Evolutionary conservation across 768 basidiomycete species (phyloP).

Genomic region (Macrolepiota fuliginosa): DNA sequence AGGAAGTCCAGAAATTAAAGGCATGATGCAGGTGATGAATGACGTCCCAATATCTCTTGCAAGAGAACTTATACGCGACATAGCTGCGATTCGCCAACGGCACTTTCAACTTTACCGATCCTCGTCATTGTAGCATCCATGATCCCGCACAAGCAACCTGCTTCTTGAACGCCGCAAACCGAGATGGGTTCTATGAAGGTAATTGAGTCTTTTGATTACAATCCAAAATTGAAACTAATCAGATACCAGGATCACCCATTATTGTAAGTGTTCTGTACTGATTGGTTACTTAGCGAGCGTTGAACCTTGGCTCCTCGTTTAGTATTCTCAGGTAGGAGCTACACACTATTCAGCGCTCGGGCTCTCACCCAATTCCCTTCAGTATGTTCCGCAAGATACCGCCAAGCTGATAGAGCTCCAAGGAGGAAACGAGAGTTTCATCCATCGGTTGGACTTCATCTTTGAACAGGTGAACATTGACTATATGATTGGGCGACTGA

Average conservation of each 20-base stretch:
- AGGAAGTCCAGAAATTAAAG: constrained; percentile 40
- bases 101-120: constrained; percentile 62
- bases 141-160: constrained; percentile 58
- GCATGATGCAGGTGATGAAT: constrained; percentile 57
- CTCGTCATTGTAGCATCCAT: constrained; percentile 63
- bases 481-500: not conserved
- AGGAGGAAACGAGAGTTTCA: constrained; percentile 53
- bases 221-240: not conserved
- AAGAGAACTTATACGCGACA: not conserved
- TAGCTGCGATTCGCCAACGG: constrained; percentile 57
- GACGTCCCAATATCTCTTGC: not conserved
- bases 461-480: constrained; percentile 42
- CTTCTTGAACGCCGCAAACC: constrained; percentile 51
- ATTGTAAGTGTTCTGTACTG: constrained; percentile 38
- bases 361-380: not conserved
- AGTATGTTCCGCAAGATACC: constrained; percentile 67
- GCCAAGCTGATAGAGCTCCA: constrained; percentile 60
- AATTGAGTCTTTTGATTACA: not conserved
- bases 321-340: constrained; percentile 55
- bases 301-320: constrained; percentile 1
- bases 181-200: constrained; percentile 66
- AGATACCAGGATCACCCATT: constrained; percentile 44
- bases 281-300: not conserved
- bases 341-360: not conserved
- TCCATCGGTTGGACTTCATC: constrained; percentile 54